Evolutionary conservation across 2,329 filamentous ascomycete genomes (phyloP), one percentile per base, ranked within the genome.

Genomic region (Aspergillus fijiensis): DNA sequence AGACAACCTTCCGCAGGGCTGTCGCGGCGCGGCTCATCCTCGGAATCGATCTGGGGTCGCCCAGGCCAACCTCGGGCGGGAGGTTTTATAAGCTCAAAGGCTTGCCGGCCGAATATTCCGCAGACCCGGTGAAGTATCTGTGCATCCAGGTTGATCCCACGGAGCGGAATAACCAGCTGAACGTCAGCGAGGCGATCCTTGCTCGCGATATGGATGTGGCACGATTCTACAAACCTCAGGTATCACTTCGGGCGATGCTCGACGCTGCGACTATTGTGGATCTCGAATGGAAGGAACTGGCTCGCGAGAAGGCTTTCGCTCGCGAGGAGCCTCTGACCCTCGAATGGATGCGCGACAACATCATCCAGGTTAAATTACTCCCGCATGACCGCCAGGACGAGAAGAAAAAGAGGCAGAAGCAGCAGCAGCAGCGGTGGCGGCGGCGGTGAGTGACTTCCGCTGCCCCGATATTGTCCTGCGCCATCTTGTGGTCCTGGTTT

Each of bases 261-360:
- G 68, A 74, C 51, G 70, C 74, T 9, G 77, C 77, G 9, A 60
- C 63, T 14, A 60, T 61, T 33, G 49, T 77, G 33, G 77, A 79
- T 58, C 45, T 48, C 3, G 65, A 71, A 55, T 77, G 75, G 75
- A 62, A 59, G 23, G 58, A 50, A 14, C 50, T 60, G 5, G 70
- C 70, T 6, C 64, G 67, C 31, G 16, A 45, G 75, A 62, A 59
- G 21, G 59, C 49, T 12, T 51, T 60, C 3, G 70, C 70, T 7
- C 64, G 67, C 31, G 16, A 45, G 39, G 39, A 5, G 14, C 16
- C 39, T 19, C 39, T 45, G 39, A 10, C 14, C 16, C 39, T 45
- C 3, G 39, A 19, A 45, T 45, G 39, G 39, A 45, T 45, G 39
- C 39, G 16, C 14, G 39, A 45, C n/a, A 16, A 45, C 16, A 19